Conservation (phyloP, 192 early-diverging fungal species). For the Entomortierella lignicola region DNA sequence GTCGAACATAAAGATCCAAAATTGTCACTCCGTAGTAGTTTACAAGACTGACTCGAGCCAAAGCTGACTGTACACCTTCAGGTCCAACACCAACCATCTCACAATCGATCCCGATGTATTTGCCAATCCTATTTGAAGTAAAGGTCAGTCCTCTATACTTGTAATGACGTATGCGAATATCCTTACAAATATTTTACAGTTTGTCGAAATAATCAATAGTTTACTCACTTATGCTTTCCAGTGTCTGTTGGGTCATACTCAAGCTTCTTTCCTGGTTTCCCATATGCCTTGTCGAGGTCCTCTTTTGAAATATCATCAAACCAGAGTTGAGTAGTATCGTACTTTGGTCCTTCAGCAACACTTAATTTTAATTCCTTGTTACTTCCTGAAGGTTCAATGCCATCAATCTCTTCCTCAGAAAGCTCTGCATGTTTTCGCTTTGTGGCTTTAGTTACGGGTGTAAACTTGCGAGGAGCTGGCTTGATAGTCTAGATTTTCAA, state of each 20-base stretch:
- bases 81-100: conserved; percentile 98
- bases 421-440: conserved; percentile 32
- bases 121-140: conserved; percentile 65
- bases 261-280: conserved; percentile 33
- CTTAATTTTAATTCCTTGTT: conserved; percentile 8
- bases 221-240: conserved; percentile 48
- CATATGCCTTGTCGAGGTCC: conserved; percentile 60
- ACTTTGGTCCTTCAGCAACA: conserved; percentile 21
- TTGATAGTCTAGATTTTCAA: conserved; percentile 32
- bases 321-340: conserved; percentile 60
- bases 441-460: conserved; percentile 24
- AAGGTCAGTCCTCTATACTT: too few species aligned
- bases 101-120: conserved; percentile 96
- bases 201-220: background rate
- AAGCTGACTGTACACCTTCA: conserved; percentile 81
- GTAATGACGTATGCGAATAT: too few species aligned
- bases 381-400: conserved; percentile 7
- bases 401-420: conserved; percentile 49
- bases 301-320: conserved; percentile 65
- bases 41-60: conserved; percentile 93
- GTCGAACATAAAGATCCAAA: conserved; percentile 87
- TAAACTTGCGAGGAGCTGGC: conserved; percentile 39
- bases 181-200: background rate
- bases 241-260: conserved; percentile 54
- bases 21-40: conserved; percentile 92